Base-by-base conservation (phyloP, 2,329 filamentous ascomycete genomes). In the Fusarium anthophilum region DNA sequence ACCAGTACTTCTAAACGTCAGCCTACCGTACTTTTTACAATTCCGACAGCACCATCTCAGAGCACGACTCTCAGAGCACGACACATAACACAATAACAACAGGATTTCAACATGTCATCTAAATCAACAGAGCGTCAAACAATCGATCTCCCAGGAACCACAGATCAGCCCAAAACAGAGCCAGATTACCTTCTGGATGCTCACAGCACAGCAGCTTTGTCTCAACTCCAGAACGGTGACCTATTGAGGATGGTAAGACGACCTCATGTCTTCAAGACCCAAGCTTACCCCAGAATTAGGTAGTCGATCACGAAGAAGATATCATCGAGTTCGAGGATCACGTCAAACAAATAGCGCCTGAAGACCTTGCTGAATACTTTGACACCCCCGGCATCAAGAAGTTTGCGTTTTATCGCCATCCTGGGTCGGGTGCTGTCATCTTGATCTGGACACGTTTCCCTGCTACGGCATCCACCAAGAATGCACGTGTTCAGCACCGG, bases 401-500 rank as follows among this genome's bases (percentile, higher is more conserved):
- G 2, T 72, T 69, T 22, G 47, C 32, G 5, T 69, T 69, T 5
- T 72, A 73, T 65, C 55, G 45, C 10, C 12, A 64, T 41, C 59
- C 56, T 20, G 53, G 3, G 8, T 68, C 55, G 18, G n/a, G 28
- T 17, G 51, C n/a, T 18, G 64, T 53, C 6, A 12, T 73, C 50
- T 50, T 73, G 60, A 62, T 73, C 41, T 73, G 70, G 70, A 62
- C 68, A 30, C 55, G 47, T 50, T 47, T 50, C 35, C 64, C 44
- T 12, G 47, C 45, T 7, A 22, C 59, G 11, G 32, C 30, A 7
- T 72, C 63, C 3, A 41, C 47, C 12, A 73, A 72, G n/a, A 58
- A 38, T 10, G 54, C 26, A 8, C 50, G 57, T 17, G 35, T 50
- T 10, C 69, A 72, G 35, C 54, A 59, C 18, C 32, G 70, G 1